Percentiles rank a stretch among this genome's conserved stretches.
These are phyloP conservation scores for Xylaria palmicola DNA, from an alignment of 495 filamentous ascomycete species.

Conservation along the genomic window DNA sequence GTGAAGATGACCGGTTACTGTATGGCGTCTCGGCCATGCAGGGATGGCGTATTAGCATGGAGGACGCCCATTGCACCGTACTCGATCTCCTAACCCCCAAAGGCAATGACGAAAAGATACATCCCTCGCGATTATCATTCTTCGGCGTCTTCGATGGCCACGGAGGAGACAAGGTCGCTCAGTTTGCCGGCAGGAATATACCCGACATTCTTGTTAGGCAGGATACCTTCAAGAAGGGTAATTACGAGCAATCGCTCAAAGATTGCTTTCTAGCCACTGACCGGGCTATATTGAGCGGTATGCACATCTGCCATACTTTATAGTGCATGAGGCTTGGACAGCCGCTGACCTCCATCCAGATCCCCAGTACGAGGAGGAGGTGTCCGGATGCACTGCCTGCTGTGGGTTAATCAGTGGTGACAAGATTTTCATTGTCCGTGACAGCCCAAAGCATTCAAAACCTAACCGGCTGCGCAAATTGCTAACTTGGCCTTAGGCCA, in stretches of 20 bases:
- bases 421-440: constrained; percentile 85
- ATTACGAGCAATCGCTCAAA: constrained; percentile 94
- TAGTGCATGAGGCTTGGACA: background rate
- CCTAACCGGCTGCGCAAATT: background rate
- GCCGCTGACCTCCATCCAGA: constrained; percentile 56
- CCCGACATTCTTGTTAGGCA: constrained; percentile 93
- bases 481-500: constrained; percentile 59
- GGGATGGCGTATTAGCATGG: constrained; percentile 99
- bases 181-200: constrained; percentile 89
- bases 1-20: constrained; percentile 87
- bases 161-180: constrained; percentile 92
- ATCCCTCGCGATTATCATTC: constrained; percentile 79
- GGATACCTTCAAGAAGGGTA: constrained; percentile 83
- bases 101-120: constrained; percentile 57
- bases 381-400: constrained; percentile 95
- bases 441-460: background rate
- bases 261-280: constrained; percentile 97
- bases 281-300: constrained; percentile 92
- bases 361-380: constrained; percentile 93
- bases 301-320: constrained; percentile 21
- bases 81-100: constrained; percentile 76
- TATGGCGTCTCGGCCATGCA: constrained; percentile 98
- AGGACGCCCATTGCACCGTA: constrained; percentile 87
- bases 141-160: constrained; percentile 99
- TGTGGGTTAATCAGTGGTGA: constrained; percentile 82